These are phyloP conservation scores for Ophiocordyceps sinensis DNA, from an alignment of 2,329 filamentous ascomycete genomes.

Conservation along the genomic window DNA sequence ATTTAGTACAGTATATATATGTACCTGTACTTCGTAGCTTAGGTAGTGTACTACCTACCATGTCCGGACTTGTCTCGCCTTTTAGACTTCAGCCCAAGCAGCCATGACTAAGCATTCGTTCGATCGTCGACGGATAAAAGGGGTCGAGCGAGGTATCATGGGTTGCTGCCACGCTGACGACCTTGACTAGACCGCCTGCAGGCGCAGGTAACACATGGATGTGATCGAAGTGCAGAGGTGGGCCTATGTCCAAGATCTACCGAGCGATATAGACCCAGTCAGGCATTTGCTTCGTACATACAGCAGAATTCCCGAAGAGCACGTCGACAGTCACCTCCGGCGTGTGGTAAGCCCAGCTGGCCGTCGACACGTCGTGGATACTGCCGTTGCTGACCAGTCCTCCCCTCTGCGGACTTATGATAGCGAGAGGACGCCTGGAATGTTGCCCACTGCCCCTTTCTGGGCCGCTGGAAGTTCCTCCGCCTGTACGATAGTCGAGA, in stretches of 20 bases:
- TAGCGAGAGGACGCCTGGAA: slow-evolving; percentile 33
- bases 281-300: slow-evolving; percentile 22
- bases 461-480: slow-evolving; percentile 36
- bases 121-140: not conserved
- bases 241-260: slow-evolving; percentile 21
- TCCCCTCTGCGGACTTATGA: not conserved
- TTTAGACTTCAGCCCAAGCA: too few relatives aligned
- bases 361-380: not conserved
- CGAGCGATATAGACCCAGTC: slow-evolving; percentile 20
- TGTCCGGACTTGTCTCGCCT: too few relatives aligned
- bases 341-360: slow-evolving; percentile 16
- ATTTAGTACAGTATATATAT: too few relatives aligned
- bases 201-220: slow-evolving; percentile 13
- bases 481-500: slow-evolving; percentile 25
- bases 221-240: slow-evolving; percentile 19
- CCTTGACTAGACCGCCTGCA: not conserved
- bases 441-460: slow-evolving; percentile 26
- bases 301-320: slow-evolving; percentile 19
- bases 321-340: slow-evolving; percentile 21
- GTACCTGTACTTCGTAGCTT: too few relatives aligned
- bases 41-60: too few relatives aligned
- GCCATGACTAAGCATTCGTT: not conserved
- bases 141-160: not conserved
- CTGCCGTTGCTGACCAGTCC: not conserved
- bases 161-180: not conserved